Percentiles rank a stretch among this genome's conserved stretches.
Evolutionary conservation across 139 green algal genomes (phyloP).

Genomic region (Chlamydomonas asymmetrica): DNA sequence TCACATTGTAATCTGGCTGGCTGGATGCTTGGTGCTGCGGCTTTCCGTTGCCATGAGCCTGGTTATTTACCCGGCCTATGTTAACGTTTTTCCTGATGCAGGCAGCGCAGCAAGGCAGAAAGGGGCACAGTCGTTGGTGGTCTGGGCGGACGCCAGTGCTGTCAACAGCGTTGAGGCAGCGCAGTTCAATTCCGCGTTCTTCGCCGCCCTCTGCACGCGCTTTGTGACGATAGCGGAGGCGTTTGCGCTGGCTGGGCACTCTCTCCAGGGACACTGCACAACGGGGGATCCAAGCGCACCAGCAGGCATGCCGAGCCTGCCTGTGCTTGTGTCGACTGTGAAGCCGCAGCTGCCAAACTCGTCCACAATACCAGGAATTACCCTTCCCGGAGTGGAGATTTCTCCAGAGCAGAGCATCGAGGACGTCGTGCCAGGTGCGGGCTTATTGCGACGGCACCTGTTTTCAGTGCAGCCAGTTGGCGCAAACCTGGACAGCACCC

Average conservation of each 20-base stretch:
- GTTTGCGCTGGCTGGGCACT: conserved; percentile 60
- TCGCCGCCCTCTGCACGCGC: conserved; percentile 51
- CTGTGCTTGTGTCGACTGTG: conserved; percentile 39
- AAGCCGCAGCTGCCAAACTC: conserved; percentile 60
- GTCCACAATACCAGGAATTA: conserved; percentile 47
- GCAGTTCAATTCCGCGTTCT: conserved; percentile 71
- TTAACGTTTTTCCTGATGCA: no score
- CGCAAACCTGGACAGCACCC: no score
- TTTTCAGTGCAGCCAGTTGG: background rate
- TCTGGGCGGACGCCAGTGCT: no score
- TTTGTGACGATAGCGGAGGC: conserved; percentile 59
- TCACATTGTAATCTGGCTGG: no score
- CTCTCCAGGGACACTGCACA: conserved; percentile 37
- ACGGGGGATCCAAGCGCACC: background rate
- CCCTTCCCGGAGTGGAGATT: conserved; percentile 35
- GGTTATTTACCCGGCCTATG: no score
- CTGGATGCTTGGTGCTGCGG: no score
- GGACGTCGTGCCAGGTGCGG: conserved; percentile 25
- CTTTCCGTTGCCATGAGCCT: no score
- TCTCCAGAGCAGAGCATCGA: conserved; percentile 6
- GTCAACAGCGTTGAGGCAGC: conserved; percentile 45
- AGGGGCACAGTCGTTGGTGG: no score
- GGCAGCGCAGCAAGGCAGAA: no score
- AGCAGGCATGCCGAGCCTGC: conserved; percentile 37
- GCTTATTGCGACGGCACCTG: background rate